A percentile compares a stretch with the other conserved stretches of the same genome.
Conservation (phyloP, 108 stramenopile genomes). For the Fragilaria radians region DNA sequence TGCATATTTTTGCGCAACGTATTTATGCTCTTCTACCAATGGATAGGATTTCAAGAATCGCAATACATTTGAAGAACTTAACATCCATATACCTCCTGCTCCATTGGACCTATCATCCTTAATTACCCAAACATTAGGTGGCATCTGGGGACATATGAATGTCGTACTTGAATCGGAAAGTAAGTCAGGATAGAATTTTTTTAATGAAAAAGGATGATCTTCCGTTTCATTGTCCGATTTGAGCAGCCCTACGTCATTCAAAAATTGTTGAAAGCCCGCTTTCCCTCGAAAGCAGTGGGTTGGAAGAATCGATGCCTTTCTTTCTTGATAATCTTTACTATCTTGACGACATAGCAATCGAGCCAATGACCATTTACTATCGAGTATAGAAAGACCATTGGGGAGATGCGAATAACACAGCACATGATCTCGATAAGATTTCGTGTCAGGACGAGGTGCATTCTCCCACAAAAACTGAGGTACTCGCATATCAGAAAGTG, state of each 20-base stretch:
- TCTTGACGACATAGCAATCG: slow-evolving; percentile 44
- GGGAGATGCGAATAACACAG: slow-evolving; percentile 69
- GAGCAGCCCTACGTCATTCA: slow-evolving; percentile 11
- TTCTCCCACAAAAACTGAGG: slow-evolving; percentile 74
- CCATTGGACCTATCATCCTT: slow-evolving; percentile 80
- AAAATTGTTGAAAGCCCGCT: slow-evolving; percentile 38
- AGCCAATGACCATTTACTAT: slow-evolving; percentile 77
- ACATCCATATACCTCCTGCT: slow-evolving; percentile 81
- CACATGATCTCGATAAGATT: slow-evolving; percentile 38
- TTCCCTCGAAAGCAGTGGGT: slow-evolving; percentile 64
- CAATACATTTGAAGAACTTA: slow-evolving; percentile 36
- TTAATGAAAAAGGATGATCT: slow-evolving; percentile 10
- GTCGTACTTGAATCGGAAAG: background rate
- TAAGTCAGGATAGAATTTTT: slow-evolving; percentile 34
- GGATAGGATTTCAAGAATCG: slow-evolving; percentile 14
- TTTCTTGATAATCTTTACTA: background rate
- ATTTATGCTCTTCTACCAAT: slow-evolving; percentile 44
- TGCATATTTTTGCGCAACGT: slow-evolving; percentile 71
- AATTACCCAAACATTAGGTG: slow-evolving; percentile 65
- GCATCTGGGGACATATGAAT: slow-evolving; percentile 9
- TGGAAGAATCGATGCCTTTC: slow-evolving; percentile 15
- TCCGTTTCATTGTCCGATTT: background rate
- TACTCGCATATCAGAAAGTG: background rate
- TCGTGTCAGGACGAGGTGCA: slow-evolving; percentile 62
- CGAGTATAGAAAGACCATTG: slow-evolving; percentile 58